phyloP scores from a whole-genome alignment of 176 grass and related monocot genomes.

The Paspalum vaginatum region DNA sequence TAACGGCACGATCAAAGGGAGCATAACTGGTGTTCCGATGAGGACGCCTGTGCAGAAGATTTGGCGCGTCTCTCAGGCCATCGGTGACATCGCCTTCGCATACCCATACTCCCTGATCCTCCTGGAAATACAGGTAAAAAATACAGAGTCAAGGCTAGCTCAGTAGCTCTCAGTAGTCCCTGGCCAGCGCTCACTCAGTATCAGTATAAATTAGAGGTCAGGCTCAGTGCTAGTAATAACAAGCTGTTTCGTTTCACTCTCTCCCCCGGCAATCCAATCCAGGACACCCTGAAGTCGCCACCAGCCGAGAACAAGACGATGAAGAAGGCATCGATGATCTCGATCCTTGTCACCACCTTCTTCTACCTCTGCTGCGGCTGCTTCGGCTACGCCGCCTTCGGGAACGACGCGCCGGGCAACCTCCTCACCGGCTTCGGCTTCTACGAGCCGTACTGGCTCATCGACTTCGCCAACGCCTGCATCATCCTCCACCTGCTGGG shows the following conservation, averaged over 20 bases:
- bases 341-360: slow-evolving; percentile 74
- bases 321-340: slow-evolving; percentile 70
- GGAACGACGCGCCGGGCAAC: slow-evolving; percentile 69
- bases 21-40: slow-evolving; percentile 53
- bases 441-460: slow-evolving; percentile 73
- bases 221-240: background rate
- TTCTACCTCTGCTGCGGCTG: slow-evolving; percentile 93
- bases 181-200: background rate
- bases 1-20: slow-evolving; percentile 69
- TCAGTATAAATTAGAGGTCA: too few species aligned
- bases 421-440: slow-evolving; percentile 85
- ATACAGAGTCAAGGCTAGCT: too few species aligned
- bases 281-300: slow-evolving; percentile 76
- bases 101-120: slow-evolving; percentile 75
- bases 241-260: background rate
- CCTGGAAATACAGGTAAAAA: slow-evolving; percentile 67
- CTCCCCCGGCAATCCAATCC: background rate
- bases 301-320: slow-evolving; percentile 83
- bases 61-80: slow-evolving; percentile 69
- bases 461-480: slow-evolving; percentile 83
- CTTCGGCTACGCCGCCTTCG: slow-evolving; percentile 85
- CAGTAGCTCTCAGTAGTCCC: background rate
- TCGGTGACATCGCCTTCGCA: slow-evolving; percentile 66
- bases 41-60: slow-evolving; percentile 46
- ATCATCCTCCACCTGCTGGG: slow-evolving; percentile 75